Base-by-base conservation (phyloP, 2,329 filamentous ascomycete genomes). In the Stagonosporopsis cucurbitacearum region DNA sequence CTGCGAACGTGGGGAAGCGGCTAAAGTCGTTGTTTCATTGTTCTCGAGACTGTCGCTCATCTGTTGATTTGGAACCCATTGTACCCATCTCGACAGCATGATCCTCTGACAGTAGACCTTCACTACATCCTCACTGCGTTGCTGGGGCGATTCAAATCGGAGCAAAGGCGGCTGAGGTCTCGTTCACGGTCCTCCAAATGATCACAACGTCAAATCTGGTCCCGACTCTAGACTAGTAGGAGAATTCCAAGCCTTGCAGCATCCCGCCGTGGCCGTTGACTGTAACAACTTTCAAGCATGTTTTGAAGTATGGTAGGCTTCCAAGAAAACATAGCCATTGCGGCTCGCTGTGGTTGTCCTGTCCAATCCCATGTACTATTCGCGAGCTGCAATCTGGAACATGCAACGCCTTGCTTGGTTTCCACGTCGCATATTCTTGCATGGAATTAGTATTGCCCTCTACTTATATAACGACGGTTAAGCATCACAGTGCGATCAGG, bases 1-100 rank as follows among this genome's bases (percentile, higher is more conserved):
- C 46, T 46, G 15, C 22, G 11, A 50, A 32, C 30, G 41, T 46
- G 47, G 53, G 46, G 36, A 19, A 46, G 22, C 19, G 28, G 15
- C 6, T 32, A 15, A 30, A 4, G 11, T 32, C n/a, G 32, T 8
- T 5, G 22, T 44, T 43, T 22, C 4, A 25, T 22, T 2, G n/a
- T 22, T 20, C 6, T 23, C 3, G 44, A 32, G 32, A 20, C 15
- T 22, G 25, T 25, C 9, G 35, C 19, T 37, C n/a, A 11, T 37
- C 12, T 17, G 35, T 19, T 9, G 35, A 19, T 7, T 20, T 13
- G 17, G 35, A 19, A 15, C 19, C 2, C 7, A 8, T 19, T 17
- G 35, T 11, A 15, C 19, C 2, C 7, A 8, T 19, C 35, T 20
- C 35, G 17, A 19, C 7, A 20, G 17, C 19, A 20, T 5, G 17